Base-by-base conservation (phyloP, 768 basidiomycete species). In the Lactarius hatsudake region DNA sequence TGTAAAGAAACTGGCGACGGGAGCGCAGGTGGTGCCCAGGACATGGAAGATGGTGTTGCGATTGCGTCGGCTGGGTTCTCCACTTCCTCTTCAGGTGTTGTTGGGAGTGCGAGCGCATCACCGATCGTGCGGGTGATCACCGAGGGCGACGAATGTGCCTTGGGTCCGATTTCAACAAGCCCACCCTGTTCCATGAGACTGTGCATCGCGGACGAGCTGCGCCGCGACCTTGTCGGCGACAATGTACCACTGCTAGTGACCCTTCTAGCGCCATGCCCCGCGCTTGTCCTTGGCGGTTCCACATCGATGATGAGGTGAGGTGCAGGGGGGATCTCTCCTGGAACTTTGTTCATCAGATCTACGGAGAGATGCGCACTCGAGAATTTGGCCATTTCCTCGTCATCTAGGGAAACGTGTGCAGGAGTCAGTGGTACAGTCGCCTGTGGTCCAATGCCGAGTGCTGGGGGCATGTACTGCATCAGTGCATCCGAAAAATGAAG, bases 381-480 rank as follows among this genome's bases (percentile, higher is more conserved):
- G 43, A 36, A 18, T 15, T 58, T 30, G 20, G 59, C 32, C 32
- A 55, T n/a, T 38, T 36, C 40, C 61, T 55, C 43, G 9, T 59
- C 34, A 26, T 23, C 40, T 32, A 54, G 30, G 9, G 74, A 45
- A 42, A 68, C 71, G 17, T 72, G 62, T 59, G 70, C 73, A 58
- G 72, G 73, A n/a, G 72, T 73, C 48, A 71, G 71, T 28, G 71
- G 73, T 45, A 77, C 72, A 12, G 79, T 38, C 76, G 82, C 78
- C 61, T 84, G 86, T 42, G 76, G 77, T n/a, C 90, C 89, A 32
- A 92, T 85, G 5, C 88, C 89, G n/a, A 92, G 78, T 6, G 89
- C 82, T 82, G 56, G 57, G 32, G 23, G 18, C 32, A 54, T 28
- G 23, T 17, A 15, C 20, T 36, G 18, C 7, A 53, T 59, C 36